Base-by-base conservation (phyloP, 768 basidiomycete genomes). In the Termitomyces sp. region DNA sequence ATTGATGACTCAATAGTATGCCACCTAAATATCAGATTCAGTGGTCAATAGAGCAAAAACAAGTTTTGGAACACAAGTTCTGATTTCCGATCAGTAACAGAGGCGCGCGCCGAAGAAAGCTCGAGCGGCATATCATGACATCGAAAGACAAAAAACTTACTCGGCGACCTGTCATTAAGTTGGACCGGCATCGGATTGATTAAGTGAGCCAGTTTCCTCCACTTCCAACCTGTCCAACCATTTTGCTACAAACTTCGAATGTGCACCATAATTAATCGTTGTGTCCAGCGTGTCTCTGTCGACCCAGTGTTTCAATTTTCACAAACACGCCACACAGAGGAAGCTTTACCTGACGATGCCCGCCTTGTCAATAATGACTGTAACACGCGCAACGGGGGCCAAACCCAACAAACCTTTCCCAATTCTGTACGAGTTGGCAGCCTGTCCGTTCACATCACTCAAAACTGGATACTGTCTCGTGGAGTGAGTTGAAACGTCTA, bases 301-400 rank as follows among this genome's bases (percentile, higher is more conserved):
- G 24, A 45, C 24, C 47, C 24, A 18, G 55, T 42, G 18, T 50
- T 37, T 36, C 51, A 48, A 4, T 20, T 13, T 26, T 15, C 10
- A 34, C 10, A n/a, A 53, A 42, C 51, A 44, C 51, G 53, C 20
- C 18, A 41, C 39, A 5, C 29, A 28, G 3, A 16, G 36, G 18
- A 52, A 63, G n/a, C 67, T 77, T 34, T 68, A 89, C 84, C 80
- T 77, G 29, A 94, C 74, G 46, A 83, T 72, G 9, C 92, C 91
- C 51, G 86, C 77, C 51, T 72, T 76, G 67, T 92, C 90, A 59
- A 94, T 84, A 63, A 93, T 76, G 66, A 92, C 87, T 3, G 92
- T 94, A 34, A 84, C 81, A 13, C 92, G 81, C 4, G 82, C 81
- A 42, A 73, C 66, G 42, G 82, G 78, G 0, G 73, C 73, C 13